Conservation (phyloP, 129 eudicot genomes). For the Flaveria robusta region DNA sequence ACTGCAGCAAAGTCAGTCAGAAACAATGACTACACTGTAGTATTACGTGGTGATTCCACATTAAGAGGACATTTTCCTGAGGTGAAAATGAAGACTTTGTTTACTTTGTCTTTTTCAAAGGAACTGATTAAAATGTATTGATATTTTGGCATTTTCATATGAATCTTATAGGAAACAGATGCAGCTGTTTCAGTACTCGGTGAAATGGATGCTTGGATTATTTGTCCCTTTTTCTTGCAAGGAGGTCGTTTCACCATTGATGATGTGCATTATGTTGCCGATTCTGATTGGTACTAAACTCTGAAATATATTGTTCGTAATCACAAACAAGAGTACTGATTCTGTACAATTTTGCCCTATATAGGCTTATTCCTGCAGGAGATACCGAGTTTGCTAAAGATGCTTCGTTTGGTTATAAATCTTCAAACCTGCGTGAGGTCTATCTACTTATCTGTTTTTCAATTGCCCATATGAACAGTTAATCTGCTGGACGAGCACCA, state of each 20-base stretch:
- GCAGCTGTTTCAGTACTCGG: constrained; percentile 94
- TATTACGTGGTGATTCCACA: constrained; percentile 97
- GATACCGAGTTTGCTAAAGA: constrained; percentile 99
- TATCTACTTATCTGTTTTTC: constrained; percentile 21
- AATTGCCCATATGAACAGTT: not conserved
- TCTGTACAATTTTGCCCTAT: constrained; percentile 27
- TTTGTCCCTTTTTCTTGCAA: constrained; percentile 95
- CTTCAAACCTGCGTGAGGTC: constrained; percentile 95
- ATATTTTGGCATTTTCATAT: constrained; percentile 21
- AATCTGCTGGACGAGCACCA: not conserved
- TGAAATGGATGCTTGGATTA: constrained; percentile 97
- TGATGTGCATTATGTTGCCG: constrained; percentile 95
- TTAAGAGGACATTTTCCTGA: constrained; percentile 98
- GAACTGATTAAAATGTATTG: constrained; percentile 9
- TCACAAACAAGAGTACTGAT: constrained; percentile 21
- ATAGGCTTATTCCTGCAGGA: constrained; percentile 94
- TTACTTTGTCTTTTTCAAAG: constrained; percentile 9
- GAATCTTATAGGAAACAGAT: constrained; percentile 74
- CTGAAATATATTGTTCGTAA: not conserved
- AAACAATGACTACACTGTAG: constrained; percentile 78
- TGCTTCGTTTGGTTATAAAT: constrained; percentile 94
- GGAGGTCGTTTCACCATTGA: constrained; percentile 95
- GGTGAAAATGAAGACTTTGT: constrained; percentile 47
- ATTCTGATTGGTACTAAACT: constrained; percentile 63
- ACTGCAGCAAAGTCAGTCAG: constrained; percentile 67